Conservation (phyloP, 371 early-diverging fungal species). For the Mucor lusitanicus region DNA sequence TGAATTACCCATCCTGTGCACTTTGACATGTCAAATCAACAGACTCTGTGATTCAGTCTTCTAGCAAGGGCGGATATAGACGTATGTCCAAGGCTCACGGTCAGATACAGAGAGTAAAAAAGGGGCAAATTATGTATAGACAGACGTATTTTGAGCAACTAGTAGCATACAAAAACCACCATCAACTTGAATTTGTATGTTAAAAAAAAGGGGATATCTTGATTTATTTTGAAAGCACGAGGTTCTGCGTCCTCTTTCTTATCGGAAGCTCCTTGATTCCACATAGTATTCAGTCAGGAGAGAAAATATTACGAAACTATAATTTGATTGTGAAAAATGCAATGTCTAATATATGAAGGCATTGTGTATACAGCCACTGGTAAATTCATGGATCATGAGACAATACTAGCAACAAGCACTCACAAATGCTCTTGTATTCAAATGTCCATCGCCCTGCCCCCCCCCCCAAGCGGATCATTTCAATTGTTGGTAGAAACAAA, state of each 20-base stretch:
- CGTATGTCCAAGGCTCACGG: too few relatives aligned
- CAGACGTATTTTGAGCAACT: not conserved
- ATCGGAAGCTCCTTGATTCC: not conserved
- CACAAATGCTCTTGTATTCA: too few relatives aligned
- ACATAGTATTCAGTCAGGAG: not conserved
- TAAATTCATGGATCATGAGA: too few relatives aligned
- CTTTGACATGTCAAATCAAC: not conserved
- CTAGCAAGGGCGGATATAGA: not conserved
- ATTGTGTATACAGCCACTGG: not conserved
- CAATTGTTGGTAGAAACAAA: not conserved
- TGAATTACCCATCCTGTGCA: not conserved
- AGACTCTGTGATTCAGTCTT: not conserved
- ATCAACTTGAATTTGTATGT: not conserved
- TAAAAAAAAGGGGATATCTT: not conserved
- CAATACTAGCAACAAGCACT: too few relatives aligned
- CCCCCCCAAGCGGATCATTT: not conserved
- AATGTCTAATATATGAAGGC: not conserved
- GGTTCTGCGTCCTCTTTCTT: not conserved
- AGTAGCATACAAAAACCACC: not conserved
- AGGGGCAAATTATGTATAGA: not conserved
- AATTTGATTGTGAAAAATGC: not conserved
- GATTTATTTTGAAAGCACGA: constrained; percentile 1
- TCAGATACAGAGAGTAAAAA: not conserved
- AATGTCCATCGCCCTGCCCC: too few relatives aligned
- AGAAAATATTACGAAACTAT: not conserved